These are phyloP conservation scores for Aspergillus cavernicola DNA, from an alignment of 495 filamentous ascomycete genomes.

Conservation along the genomic window DNA sequence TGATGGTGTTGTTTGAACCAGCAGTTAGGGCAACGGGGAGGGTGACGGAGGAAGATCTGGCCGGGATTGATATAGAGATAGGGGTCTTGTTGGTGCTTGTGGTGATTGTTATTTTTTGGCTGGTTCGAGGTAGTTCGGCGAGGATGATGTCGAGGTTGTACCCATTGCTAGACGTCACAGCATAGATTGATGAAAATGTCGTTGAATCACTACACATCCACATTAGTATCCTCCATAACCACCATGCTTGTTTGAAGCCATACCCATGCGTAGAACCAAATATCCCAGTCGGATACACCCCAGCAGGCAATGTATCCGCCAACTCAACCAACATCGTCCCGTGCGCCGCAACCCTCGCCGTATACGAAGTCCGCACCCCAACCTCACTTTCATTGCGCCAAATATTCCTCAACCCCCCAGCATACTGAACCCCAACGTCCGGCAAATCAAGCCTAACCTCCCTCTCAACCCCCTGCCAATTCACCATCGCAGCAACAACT, in stretches of 20 bases:
- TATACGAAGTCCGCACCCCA: conserved; percentile 36
- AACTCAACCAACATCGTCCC: conserved; percentile 44
- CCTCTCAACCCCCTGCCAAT: conserved; percentile 39
- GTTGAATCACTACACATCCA: conserved; percentile 4
- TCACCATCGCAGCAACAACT: conserved; percentile 41
- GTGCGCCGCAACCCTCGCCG: conserved; percentile 33
- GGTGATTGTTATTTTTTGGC: conserved; percentile 7
- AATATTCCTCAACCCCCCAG: conserved; percentile 36
- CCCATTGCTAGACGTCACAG: conserved; percentile 30
- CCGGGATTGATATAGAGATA: conserved; percentile 1
- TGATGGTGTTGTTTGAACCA: conserved; percentile 30
- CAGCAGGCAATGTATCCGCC: conserved; percentile 27
- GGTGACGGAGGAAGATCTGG: conserved; percentile 12
- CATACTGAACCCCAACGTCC: conserved; percentile 39
- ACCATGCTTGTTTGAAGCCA: no score
- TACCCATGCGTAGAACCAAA: conserved; percentile 25
- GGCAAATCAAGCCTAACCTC: conserved; percentile 37
- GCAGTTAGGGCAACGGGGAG: conserved; percentile 24
- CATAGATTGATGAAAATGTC: conserved; percentile 34
- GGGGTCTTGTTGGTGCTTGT: conserved; percentile 3
- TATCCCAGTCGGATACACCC: conserved; percentile 17
- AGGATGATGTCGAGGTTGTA: conserved; percentile 30
- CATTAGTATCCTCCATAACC: background rate
- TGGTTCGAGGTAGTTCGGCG: background rate
- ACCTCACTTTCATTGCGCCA: conserved; percentile 32